Evolutionary conservation across 1,284 basidiomycete species (phyloP), one percentile per base, ranked within the genome.

Genomic region (Peniophora sp.): DNA sequence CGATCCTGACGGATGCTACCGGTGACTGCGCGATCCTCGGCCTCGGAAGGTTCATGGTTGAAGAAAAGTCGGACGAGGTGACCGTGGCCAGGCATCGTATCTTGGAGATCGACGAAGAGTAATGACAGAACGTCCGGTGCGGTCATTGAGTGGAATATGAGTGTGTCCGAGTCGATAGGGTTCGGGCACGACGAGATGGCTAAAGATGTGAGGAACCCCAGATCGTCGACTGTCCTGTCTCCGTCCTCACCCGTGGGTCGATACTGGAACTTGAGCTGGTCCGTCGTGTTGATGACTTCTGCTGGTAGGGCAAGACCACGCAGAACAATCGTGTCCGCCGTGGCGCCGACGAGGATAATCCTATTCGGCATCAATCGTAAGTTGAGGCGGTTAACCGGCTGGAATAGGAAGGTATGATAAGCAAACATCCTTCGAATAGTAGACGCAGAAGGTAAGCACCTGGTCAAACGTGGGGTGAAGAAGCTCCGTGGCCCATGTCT

Each of bases 381-480:
- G 35, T 25, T 48, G 41, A 47, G 24, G 14, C 38, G 47, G 32
- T 48, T 25, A 12, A 44, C 9, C 20, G 35, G 34, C 38, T 48
- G 14, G 23, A 20, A 32, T 5, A 32, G 27, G 27, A 5, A 32
- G 12, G 6, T 32, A 6, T 12, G 27, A 32, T 32, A 32, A 32
- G 27, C 27, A 5, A 32, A 12, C 12, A 12, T 12, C 12, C 12
- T 12, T 12, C 27, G 27, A 12, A 5, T 5, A 6, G 27, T 12
- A 32, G 5, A 32, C 27, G 20, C 20, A 24, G 22, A 12, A 43
- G 16, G n/a, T 5, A 53, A 67, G 53, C 48, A 70, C 70, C 58
- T 65, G 57, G 14, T 63, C 59, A 34, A 65, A 59, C 5, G 55
- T 24, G 1, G 69, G 64, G 50, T 69, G 58, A 10, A 70, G 55